phyloP scores from a whole-genome alignment of 805 yeast species.

The Ogataea henricii region DNA sequence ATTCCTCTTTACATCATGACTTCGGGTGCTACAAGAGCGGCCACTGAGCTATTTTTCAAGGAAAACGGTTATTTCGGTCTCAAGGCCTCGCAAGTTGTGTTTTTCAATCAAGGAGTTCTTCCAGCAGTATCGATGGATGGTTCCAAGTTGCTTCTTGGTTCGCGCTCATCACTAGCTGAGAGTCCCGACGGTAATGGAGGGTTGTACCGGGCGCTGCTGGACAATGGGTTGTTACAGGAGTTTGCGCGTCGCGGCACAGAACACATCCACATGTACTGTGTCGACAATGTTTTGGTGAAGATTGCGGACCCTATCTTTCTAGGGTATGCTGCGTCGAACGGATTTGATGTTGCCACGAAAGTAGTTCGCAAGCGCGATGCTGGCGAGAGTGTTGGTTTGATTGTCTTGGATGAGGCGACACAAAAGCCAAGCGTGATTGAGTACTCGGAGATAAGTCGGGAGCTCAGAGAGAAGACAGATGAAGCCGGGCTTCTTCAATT shows the following conservation, averaged over 20 bases:
- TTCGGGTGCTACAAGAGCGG: constrained; percentile 76
- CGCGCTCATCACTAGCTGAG: constrained; percentile 59
- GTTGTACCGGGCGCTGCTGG: constrained; percentile 76
- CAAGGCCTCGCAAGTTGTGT: constrained; percentile 54
- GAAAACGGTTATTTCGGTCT: constrained; percentile 73
- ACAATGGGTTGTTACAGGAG: constrained; percentile 67
- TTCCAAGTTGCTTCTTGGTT: constrained; percentile 61
- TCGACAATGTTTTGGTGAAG: constrained; percentile 87
- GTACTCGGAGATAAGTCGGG: constrained; percentile 83
- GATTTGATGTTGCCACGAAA: constrained; percentile 82
- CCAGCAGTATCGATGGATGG: constrained; percentile 85
- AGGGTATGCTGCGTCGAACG: constrained; percentile 75
- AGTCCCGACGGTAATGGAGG: constrained; percentile 99
- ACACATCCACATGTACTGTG: constrained; percentile 96
- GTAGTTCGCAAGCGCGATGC: constrained; percentile 93
- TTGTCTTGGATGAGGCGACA: constrained; percentile 62
- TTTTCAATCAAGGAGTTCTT: constrained; percentile 92
- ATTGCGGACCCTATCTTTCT: constrained; percentile 91
- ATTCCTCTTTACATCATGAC: constrained; percentile 96
- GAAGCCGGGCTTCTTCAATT: constrained; percentile 63
- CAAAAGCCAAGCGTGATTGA: constrained; percentile 87
- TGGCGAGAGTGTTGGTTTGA: constrained; percentile 85
- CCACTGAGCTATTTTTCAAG: constrained; percentile 72
- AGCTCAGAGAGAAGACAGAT: constrained; percentile 68
- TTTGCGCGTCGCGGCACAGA: constrained; percentile 67